Percentiles rank a stretch among this genome's conserved stretches.
phyloP scores from a whole-genome alignment of 192 early-diverging fungal genomes.

The Coemansia umbellata region DNA sequence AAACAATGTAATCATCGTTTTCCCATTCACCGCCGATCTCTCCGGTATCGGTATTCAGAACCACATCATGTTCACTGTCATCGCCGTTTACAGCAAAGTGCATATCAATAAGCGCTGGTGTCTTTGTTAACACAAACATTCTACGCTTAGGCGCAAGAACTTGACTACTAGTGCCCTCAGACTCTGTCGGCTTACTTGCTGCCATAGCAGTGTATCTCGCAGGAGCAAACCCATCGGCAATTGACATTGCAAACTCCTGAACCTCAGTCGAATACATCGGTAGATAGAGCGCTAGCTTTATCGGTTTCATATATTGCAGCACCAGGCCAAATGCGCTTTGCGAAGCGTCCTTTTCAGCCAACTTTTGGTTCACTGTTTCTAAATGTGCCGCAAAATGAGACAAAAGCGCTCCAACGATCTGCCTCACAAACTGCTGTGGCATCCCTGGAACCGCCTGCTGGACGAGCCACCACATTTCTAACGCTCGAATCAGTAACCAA shows the following conservation, averaged over 20 bases:
- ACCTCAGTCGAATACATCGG: slow-evolving; percentile 44
- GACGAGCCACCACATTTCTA: slow-evolving; percentile 40
- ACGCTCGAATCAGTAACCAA: slow-evolving; percentile 26
- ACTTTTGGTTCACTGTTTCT: background rate
- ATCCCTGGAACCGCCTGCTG: slow-evolving; percentile 34
- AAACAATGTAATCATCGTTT: slow-evolving; percentile 23
- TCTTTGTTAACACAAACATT: slow-evolving; percentile 22
- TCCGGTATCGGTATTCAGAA: too few relatives aligned
- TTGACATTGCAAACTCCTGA: slow-evolving; percentile 24
- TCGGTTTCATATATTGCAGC: slow-evolving; percentile 1
- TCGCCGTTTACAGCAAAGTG: slow-evolving; percentile 8
- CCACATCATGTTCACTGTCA: slow-evolving; percentile 2
- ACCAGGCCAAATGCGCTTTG: background rate
- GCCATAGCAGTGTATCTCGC: slow-evolving; percentile 20
- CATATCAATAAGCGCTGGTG: slow-evolving; percentile 29
- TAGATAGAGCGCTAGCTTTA: slow-evolving; percentile 19
- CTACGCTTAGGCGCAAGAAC: background rate
- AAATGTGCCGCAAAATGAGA: slow-evolving; percentile 11
- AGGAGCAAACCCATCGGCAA: slow-evolving; percentile 36
- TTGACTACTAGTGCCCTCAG: background rate
- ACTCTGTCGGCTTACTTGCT: background rate
- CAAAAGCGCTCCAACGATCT: slow-evolving; percentile 19
- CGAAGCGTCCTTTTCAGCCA: background rate
- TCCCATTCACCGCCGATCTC: background rate
- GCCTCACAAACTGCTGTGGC: slow-evolving; percentile 28